Evolutionary conservation across 192 early-diverging fungal genomes (phyloP).

Genomic region (Ambispora gerdemannii): DNA sequence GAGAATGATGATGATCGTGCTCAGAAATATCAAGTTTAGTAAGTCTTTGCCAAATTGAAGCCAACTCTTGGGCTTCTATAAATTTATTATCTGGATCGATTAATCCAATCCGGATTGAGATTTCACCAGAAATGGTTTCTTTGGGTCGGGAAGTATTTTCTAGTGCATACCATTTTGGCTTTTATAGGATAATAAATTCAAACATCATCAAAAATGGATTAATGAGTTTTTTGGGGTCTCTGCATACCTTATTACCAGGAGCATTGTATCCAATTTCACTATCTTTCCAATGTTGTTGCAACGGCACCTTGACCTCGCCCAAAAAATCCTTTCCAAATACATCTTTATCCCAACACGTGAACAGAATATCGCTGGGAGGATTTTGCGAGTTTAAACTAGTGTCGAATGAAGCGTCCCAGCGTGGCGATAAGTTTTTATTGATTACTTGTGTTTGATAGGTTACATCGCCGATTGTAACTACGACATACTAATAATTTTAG

Average conservation of each 20-base stretch:
- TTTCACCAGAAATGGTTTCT: conserved; percentile 23
- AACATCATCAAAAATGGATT: conserved; percentile 1
- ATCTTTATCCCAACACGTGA: conserved; percentile 73
- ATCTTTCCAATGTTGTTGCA: conserved; percentile 52
- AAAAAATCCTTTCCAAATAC: conserved; percentile 62
- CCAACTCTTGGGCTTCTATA: conserved; percentile 26
- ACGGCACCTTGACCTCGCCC: conserved; percentile 57
- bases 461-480: conserved; percentile 55
- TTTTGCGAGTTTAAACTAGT: conserved; percentile 45
- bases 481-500: conserved; percentile 38
- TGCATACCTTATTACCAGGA: conserved; percentile 48
- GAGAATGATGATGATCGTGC: background rate
- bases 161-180: conserved; percentile 45
- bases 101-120: conserved; percentile 24
- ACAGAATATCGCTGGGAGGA: conserved; percentile 36
- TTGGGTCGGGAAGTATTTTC: conserved; percentile 4
- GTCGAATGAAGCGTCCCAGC: conserved; percentile 61
- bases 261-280: conserved; percentile 48
- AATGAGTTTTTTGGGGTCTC: background rate
- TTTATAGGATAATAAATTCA: conserved; percentile 7
- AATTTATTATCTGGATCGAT: conserved; percentile 19
- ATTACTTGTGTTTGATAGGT: conserved; percentile 57
- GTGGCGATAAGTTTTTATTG: conserved; percentile 60
- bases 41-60: conserved; percentile 11
- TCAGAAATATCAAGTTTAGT: background rate